These are phyloP conservation scores for Raddia guianensis DNA, from an alignment of 176 grass and related monocot species.

Conservation along the genomic window DNA sequence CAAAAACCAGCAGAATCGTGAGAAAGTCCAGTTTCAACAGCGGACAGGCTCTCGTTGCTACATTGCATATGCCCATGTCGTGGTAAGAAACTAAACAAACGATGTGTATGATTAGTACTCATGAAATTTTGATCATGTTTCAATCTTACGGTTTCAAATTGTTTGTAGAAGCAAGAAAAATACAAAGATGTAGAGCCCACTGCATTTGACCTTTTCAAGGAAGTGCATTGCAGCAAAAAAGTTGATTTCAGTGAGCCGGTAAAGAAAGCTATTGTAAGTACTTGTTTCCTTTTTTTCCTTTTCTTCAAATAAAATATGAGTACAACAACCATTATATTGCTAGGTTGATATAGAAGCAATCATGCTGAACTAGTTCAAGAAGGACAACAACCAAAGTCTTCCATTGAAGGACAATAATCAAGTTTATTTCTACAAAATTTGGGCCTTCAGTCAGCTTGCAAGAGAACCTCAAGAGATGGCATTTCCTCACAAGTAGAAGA, in stretches of 20 bases:
- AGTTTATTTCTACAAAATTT: no score
- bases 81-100: background rate
- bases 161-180: background rate
- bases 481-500: no score
- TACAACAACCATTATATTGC: background rate
- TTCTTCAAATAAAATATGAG: background rate
- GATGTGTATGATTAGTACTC: no score
- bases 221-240: background rate
- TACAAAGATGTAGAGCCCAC: background rate
- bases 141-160: background rate
- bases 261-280: conserved; percentile 2
- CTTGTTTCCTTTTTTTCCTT: background rate
- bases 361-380: background rate
- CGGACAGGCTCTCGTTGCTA: background rate
- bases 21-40: background rate
- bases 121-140: no score
- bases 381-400: background rate
- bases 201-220: conserved; percentile 4
- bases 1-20: background rate
- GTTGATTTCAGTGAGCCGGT: background rate
- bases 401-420: no score
- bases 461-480: no score
- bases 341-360: background rate
- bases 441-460: no score
- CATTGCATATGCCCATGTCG: background rate